Base-by-base conservation (phyloP, 2,329 filamentous ascomycete species). In the Fusarium staphyleae region DNA sequence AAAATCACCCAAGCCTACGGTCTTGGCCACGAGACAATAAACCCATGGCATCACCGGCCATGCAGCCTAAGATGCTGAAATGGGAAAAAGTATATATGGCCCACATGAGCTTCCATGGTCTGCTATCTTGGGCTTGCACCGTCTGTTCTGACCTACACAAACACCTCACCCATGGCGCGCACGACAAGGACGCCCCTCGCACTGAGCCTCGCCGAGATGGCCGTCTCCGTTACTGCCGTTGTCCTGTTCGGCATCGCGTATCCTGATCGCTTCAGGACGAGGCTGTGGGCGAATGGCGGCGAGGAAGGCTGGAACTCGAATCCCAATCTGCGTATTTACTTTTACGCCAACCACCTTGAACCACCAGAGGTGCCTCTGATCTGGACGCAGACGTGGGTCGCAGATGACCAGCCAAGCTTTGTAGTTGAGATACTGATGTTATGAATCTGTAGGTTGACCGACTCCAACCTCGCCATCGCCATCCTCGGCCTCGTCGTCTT, bases 291-390 rank as follows among this genome's bases (percentile, higher is more conserved):
- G 15, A 66, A 70, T 19, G 68, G 67, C 11, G 66, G 66, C 24
- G 63, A 58, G 16, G 47, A 66, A n/a, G 65, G 66, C 12, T 72
- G 65, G 63, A 71, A 65, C 52, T 72, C 68, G 29, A 67, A 69
- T 29, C 70, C 68, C 3, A 66, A 65, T 3, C 24, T 61, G 30
- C 52, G 67, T 33, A 68, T 69, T 5, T 71, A 69, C 49, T 70
- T 57, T 41, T 70, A 69, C 14, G 68, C 70, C 22, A 70, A 71
- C 58, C 56, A 68, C 19, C 53, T 56, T n/a, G 66, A 70, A 30
- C 65, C 60, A 13, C 67, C 70, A 5, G 57, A 65, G 33, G 58
- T 70, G 3, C 66, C 69, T 3, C 30, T 63, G 9, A 60, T 70
- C 14, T 70, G 70, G 66, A 62, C 59, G 2, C 57, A 69, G 35